Percentiles rank a stretch among this genome's conserved stretches.
These are phyloP conservation scores for Globisporangium uncinulatum DNA, from an alignment of 352 stramenopile genomes.

Conservation along the genomic window DNA sequence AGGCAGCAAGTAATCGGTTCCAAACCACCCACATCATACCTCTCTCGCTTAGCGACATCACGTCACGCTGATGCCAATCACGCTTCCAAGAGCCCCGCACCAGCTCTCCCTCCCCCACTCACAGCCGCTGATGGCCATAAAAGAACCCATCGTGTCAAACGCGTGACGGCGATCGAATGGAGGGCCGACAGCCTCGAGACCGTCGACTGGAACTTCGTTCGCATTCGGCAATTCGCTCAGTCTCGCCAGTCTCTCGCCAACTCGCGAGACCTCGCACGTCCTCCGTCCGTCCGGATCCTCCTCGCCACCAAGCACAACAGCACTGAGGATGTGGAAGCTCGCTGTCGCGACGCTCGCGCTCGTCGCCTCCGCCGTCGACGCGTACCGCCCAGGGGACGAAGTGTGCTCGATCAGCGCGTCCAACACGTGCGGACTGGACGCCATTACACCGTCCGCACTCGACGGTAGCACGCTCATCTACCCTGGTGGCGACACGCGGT, in stretches of 20 bases:
- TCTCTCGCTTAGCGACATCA: no score
- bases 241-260: neutral
- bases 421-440: constrained; percentile 43
- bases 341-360: constrained; percentile 21
- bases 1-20: no score
- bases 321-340: constrained; percentile 33
- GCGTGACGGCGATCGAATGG: no score
- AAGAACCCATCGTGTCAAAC: no score
- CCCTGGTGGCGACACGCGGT: constrained; percentile 42
- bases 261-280: neutral
- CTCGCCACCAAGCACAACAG: neutral
- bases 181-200: no score
- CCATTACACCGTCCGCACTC: constrained; percentile 35
- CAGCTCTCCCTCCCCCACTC: no score
- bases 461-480: constrained; percentile 58
- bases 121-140: no score
- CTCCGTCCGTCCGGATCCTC: neutral
- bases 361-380: constrained; percentile 9
- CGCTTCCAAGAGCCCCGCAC: no score
- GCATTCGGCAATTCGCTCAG: neutral
- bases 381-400: constrained; percentile 37
- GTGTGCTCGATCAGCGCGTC: constrained; percentile 44
- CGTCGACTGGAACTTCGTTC: no score
- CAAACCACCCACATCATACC: no score
- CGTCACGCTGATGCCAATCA: no score